phyloP scores from a whole-genome alignment of 192 early-diverging fungal genomes.

The Funneliformis geosporum region DNA sequence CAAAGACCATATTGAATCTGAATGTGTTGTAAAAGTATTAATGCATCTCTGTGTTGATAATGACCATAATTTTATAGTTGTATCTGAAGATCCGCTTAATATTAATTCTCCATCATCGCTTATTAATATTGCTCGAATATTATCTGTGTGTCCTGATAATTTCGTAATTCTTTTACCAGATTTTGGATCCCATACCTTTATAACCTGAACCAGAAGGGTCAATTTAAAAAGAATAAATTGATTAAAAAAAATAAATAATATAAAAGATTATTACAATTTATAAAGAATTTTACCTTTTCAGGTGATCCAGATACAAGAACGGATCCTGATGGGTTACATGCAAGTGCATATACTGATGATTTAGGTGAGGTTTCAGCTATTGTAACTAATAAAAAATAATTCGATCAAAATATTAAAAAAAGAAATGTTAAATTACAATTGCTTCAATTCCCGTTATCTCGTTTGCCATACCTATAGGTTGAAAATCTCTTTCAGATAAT shows the following conservation, averaged over 20 bases:
- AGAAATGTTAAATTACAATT: not conserved
- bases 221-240: not conserved
- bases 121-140: slow-evolving; percentile 85
- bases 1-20: slow-evolving; percentile 90
- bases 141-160: slow-evolving; percentile 94
- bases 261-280: not conserved
- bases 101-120: slow-evolving; percentile 86
- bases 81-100: slow-evolving; percentile 91
- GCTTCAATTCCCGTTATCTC: not conserved
- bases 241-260: not conserved
- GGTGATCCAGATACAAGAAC: slow-evolving; percentile 90
- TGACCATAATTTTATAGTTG: slow-evolving; percentile 98
- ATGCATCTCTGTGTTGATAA: slow-evolving; percentile 84
- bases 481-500: slow-evolving; percentile 16
- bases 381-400: slow-evolving; percentile 33
- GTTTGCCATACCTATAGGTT: slow-evolving; percentile 15
- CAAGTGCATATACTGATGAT: slow-evolving; percentile 86
- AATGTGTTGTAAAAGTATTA: slow-evolving; percentile 85
- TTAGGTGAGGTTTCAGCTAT: slow-evolving; percentile 57
- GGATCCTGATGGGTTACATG: slow-evolving; percentile 74
- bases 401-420: not conserved
- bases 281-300: slow-evolving; percentile 65
- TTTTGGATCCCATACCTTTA: slow-evolving; percentile 90
- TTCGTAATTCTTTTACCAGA: slow-evolving; percentile 70
- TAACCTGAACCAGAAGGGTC: slow-evolving; percentile 45